phyloP scores from a whole-genome alignment of 2,329 filamentous ascomycete genomes.

The Ramularia collo-cygni region DNA sequence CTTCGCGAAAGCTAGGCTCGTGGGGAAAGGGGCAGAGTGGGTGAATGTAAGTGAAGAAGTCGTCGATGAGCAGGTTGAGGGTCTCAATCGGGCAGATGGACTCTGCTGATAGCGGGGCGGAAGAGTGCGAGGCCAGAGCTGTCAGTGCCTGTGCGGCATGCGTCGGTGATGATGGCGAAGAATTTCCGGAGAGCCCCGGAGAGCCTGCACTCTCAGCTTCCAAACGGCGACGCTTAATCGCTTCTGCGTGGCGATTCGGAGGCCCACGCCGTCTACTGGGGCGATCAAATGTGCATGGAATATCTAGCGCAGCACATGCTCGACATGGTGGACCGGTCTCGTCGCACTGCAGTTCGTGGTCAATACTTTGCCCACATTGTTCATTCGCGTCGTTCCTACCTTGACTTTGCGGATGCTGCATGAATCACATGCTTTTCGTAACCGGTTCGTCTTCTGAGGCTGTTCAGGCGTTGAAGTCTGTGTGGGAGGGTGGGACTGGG shows the following conservation, averaged over 20 bases:
- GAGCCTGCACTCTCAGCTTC: slow-evolving; percentile 32
- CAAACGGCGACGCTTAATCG: slow-evolving; percentile 55
- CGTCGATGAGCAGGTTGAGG: slow-evolving; percentile 64
- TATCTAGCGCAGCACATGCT: slow-evolving; percentile 58
- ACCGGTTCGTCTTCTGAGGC: slow-evolving; percentile 29
- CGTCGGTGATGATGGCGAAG: slow-evolving; percentile 45
- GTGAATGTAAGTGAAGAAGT: slow-evolving; percentile 79
- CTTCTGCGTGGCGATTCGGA: slow-evolving; percentile 60
- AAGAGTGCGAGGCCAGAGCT: slow-evolving; percentile 41
- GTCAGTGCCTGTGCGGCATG: slow-evolving; percentile 48
- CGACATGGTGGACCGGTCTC: slow-evolving; percentile 59
- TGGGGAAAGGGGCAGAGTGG: slow-evolving; percentile 72
- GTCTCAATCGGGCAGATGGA: slow-evolving; percentile 64
- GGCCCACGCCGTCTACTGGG: slow-evolving; percentile 58
- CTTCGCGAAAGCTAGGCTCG: slow-evolving; percentile 67
- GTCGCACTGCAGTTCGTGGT: slow-evolving; percentile 53
- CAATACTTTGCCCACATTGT: no score
- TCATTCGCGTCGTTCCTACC: slow-evolving; percentile 18
- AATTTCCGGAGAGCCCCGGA: slow-evolving; percentile 36
- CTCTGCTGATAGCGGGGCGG: slow-evolving; percentile 51
- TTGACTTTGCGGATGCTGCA: slow-evolving; percentile 36
- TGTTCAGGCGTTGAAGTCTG: slow-evolving; percentile 20
- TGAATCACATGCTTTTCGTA: slow-evolving; percentile 36
- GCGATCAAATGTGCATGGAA: slow-evolving; percentile 60
- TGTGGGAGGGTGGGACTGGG: slow-evolving; percentile 18